phyloP scores from a whole-genome alignment of 2,329 filamentous ascomycete species.

The Alternaria brassicicola region DNA sequence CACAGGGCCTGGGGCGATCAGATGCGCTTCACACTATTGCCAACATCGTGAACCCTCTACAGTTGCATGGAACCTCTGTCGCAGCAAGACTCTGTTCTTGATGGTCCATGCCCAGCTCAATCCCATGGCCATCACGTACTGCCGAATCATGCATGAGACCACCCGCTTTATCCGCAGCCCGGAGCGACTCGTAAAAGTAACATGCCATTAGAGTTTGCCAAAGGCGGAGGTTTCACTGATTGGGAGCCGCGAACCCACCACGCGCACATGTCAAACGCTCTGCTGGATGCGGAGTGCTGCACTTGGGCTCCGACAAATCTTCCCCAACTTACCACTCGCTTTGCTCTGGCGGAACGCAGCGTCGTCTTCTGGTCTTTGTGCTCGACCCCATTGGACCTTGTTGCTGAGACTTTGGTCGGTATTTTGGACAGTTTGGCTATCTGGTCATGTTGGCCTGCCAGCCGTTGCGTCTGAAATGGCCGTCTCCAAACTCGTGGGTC shows the following conservation, averaged over 20 bases:
- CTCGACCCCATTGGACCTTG: neutral
- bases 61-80: neutral
- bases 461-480: neutral
- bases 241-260: conserved; percentile 7
- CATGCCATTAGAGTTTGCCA: conserved; percentile 1
- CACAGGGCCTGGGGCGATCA: conserved; percentile 11
- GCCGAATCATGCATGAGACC: conserved; percentile 6
- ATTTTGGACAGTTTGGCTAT: neutral
- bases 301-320: conserved; percentile 3
- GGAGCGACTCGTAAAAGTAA: conserved; percentile 13
- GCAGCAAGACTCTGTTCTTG: neutral
- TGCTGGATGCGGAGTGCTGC: conserved; percentile 1
- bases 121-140: neutral
- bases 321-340: conserved; percentile 4
- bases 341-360: conserved; percentile 2
- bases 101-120: neutral
- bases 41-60: neutral
- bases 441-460: neutral
- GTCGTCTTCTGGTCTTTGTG: neutral
- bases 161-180: conserved; percentile 3
- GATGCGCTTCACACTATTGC: conserved; percentile 10
- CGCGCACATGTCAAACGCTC: conserved; percentile 16
- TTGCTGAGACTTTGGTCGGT: neutral
- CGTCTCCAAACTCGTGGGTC: neutral
- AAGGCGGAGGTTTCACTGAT: conserved; percentile 16